Base-by-base conservation (phyloP, 345 rosid species). In the Odontarrhena argentea region DNA sequence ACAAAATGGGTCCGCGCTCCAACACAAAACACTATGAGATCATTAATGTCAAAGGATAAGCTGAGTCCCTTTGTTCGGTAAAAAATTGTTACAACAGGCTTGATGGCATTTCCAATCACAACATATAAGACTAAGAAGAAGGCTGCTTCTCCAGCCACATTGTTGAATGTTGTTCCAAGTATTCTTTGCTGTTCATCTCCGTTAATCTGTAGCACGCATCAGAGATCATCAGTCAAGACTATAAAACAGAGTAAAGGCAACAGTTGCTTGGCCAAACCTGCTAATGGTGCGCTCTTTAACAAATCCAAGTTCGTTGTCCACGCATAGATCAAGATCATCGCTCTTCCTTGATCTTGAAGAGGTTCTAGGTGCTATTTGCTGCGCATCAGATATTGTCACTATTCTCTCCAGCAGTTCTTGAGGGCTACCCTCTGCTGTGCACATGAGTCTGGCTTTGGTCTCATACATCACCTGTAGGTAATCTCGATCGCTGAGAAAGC, bases 221-320 rank as follows among this genome's bases (percentile, higher is more conserved):
- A 32, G 30, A 54, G 25, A 34, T 55, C 7, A 32, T 52, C 24
- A 67, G 52, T 50, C 55, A 7, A 36, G 14, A 58, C 35, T 35
- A 58, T 10, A 37, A 25, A 42, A 51, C 34, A 58, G 42, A 24
- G 62, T 57, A 58, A 51, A 44, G 1, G 35, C 50, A 26, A 55
- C 47, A 54, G 14, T 45, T 65, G 25, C 38, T 66, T 3, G 32
- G 12, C 4, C 7, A 4, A 79, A 91, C 99, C 99, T 84, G 71
- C 99, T 94, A 74, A 94, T 83, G 65, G 99, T 91, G 68, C 99
- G 97, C 55, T 94, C 97, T 77, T 94, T 94, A 6, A 92, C 95
- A 59, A 94, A 94, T 51, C 97, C 97, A 77, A 94, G 71, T 63
- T 94, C 99, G 35, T 91, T 94, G 78, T 94, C 99, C 11, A 94